Base-by-base conservation (phyloP, 2,329 filamentous ascomycete species). In the Epichloe glyceriae region DNA sequence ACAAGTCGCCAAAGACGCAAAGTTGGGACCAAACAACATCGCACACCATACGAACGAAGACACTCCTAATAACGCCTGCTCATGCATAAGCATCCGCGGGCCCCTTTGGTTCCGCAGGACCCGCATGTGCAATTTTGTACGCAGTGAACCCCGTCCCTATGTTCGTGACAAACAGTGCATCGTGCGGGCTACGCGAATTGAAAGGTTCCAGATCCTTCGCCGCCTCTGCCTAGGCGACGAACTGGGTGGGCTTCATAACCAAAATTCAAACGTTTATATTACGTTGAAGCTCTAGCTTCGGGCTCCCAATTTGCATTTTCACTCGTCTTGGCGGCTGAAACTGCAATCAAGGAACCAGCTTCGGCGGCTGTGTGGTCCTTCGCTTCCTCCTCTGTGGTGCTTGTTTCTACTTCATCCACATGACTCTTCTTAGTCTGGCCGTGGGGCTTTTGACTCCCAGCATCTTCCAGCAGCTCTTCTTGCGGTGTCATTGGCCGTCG, bases 401-500 rank as follows among this genome's bases (percentile, higher is more conserved):
- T 14, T 15, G 7, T 17, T 5, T 6, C 4, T 4, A 2, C 20
- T 17, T 30, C 20, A 5, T 30, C 45, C 20, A 10, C 20, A 11
- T 14, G n/a, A 5, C n/a, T 8, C 30, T 47, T 11, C 46, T 19
- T 20, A 30, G 10, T 10, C 5, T 17, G 7, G 3, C 44, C 47
- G 3, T 15, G 19, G 12, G 45, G 12, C 11, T 34, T 49, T 5
- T 30, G 47, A 4, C 7, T 41, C n/a, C 40, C 20, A 4, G 38
- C 30, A 19, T 50, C 55, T 34, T 57, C 56, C 14, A 53, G 42
- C 1, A 62, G 61, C 52, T 65, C 63, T 37, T 57, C 50, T 35
- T 62, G 61, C 10, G 61, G 63, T 19, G 62, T 65, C 62, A 65
- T 65, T 3, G 62, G 56, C 34, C 55, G 61, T 26, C 61, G 60